These are phyloP conservation scores for Reticulascus tulasneorum DNA, from an alignment of 2,329 filamentous ascomycete species.

Conservation along the genomic window DNA sequence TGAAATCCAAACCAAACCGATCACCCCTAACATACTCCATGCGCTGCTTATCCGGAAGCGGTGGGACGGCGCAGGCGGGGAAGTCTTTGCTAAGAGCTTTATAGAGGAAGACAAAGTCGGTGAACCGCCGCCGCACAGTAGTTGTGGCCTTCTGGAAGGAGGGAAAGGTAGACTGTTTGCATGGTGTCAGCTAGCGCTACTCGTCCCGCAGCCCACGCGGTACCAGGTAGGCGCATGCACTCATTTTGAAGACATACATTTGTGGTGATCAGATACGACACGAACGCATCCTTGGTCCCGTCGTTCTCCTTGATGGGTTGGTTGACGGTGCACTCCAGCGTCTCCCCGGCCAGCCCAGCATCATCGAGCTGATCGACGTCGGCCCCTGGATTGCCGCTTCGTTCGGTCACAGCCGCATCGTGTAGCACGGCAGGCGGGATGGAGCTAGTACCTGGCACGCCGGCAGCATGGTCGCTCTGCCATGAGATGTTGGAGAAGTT, in stretches of 20 bases:
- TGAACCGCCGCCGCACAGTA: constrained; percentile 84
- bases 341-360: constrained; percentile 64
- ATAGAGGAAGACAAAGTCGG: constrained; percentile 95
- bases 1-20: constrained; percentile 92
- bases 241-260: constrained; percentile 50
- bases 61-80: constrained; percentile 86
- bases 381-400: constrained; percentile 35
- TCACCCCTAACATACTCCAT: constrained; percentile 98
- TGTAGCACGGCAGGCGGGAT: constrained; percentile 16
- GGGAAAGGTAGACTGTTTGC: constrained; percentile 77
- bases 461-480: constrained; percentile 54
- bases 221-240: constrained; percentile 14
- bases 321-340: constrained; percentile 77
- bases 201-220: constrained; percentile 3
- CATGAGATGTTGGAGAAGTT: constrained; percentile 81
- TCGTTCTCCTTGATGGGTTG: constrained; percentile 92
- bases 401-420: constrained; percentile 12
- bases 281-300: constrained; percentile 92
- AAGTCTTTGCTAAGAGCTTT: constrained; percentile 86
- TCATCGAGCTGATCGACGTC: constrained; percentile 53
- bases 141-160: constrained; percentile 83
- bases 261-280: constrained; percentile 92
- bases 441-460: constrained; percentile 22
- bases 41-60: constrained; percentile 95
- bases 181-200: constrained; percentile 5